Percentiles rank a stretch among this genome's conserved stretches.
Conservation (phyloP, 2,329 filamentous ascomycete species). For the Paracoccidioides lutzii region DNA sequence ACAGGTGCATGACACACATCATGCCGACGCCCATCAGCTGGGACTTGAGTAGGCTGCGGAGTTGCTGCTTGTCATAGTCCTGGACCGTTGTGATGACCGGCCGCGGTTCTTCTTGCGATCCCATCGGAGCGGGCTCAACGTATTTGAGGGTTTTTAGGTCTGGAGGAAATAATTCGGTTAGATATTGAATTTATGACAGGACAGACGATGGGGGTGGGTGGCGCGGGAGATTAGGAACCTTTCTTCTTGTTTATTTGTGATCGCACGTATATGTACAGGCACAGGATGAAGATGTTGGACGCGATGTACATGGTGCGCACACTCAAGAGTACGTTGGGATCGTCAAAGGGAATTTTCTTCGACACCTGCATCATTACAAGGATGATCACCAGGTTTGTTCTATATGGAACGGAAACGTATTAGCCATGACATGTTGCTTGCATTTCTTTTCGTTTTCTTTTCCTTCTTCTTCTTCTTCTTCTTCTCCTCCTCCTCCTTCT, state of each 20-base stretch:
- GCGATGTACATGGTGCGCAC: conserved; percentile 53
- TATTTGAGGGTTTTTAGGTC: conserved; percentile 97
- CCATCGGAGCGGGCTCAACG: conserved; percentile 88
- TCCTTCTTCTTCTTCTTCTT: not conserved
- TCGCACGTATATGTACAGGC: conserved; percentile 76
- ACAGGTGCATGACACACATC: conserved; percentile 98
- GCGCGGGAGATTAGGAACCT: conserved; percentile 48
- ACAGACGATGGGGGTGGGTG: not conserved
- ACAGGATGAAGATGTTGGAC: conserved; percentile 71
- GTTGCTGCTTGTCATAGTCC: conserved; percentile 81
- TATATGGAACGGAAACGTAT: conserved; percentile 28
- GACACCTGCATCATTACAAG: conserved; percentile 97
- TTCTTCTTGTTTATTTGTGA: conserved; percentile 88
- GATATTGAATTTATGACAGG: not conserved
- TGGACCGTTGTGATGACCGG: conserved; percentile 92
- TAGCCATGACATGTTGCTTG: conserved; percentile 3
- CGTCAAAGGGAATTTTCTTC: conserved; percentile 89
- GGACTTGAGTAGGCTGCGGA: conserved; percentile 72
- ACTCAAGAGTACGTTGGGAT: conserved; percentile 56
- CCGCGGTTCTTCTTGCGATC: conserved; percentile 86
- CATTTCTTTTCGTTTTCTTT: too few species aligned
- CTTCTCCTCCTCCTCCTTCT: not conserved
- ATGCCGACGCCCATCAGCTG: conserved; percentile 94
- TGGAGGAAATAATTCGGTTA: conserved; percentile 26
- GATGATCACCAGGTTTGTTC: conserved; percentile 88